Evolutionary conservation across 2,329 filamentous ascomycete species (phyloP).

Genomic region (Botryotinia narcissicola): DNA sequence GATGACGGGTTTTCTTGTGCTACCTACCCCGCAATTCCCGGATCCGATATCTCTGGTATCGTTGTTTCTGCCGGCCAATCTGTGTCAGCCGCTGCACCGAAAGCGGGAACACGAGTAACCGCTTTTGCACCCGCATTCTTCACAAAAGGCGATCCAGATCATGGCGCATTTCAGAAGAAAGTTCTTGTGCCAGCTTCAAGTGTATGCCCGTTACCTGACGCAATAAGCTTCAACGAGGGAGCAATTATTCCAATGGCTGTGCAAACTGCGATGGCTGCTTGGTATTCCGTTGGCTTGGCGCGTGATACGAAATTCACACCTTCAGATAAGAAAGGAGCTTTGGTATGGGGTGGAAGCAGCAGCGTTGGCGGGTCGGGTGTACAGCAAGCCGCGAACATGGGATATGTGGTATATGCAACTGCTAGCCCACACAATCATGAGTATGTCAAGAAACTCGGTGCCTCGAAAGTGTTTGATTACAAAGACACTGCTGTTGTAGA

Average conservation of each 20-base stretch:
- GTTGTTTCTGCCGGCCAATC: conserved; percentile 22
- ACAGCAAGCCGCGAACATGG: conserved; percentile 43
- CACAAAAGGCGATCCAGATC: conserved; percentile 15
- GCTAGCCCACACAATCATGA: conserved; percentile 31
- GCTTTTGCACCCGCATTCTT: conserved; percentile 35
- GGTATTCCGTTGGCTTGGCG: conserved; percentile 32
- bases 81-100: conserved; percentile 18
- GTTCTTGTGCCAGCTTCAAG: conserved; percentile 29
- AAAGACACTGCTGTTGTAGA: conserved; percentile 25
- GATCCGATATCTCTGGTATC: conserved; percentile 26
- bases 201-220: conserved; percentile 33
- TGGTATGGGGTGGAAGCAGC: conserved; percentile 33
- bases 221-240: conserved; percentile 37
- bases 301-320: conserved; percentile 13
- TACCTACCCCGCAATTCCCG: conserved; percentile 28
- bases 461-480: conserved; percentile 28
- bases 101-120: conserved; percentile 34
- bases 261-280: conserved; percentile 38
- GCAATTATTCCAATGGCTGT: conserved; percentile 40
- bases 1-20: conserved; percentile 37
- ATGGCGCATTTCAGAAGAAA: conserved; percentile 38
- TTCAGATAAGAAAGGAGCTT: conserved; percentile 25
- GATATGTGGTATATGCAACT: conserved; percentile 43
- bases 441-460: conserved; percentile 27
- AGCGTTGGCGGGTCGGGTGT: conserved; percentile 39